Conservation (phyloP, 75 land plant species). For the Pseudotsuga menziesii region DNA sequence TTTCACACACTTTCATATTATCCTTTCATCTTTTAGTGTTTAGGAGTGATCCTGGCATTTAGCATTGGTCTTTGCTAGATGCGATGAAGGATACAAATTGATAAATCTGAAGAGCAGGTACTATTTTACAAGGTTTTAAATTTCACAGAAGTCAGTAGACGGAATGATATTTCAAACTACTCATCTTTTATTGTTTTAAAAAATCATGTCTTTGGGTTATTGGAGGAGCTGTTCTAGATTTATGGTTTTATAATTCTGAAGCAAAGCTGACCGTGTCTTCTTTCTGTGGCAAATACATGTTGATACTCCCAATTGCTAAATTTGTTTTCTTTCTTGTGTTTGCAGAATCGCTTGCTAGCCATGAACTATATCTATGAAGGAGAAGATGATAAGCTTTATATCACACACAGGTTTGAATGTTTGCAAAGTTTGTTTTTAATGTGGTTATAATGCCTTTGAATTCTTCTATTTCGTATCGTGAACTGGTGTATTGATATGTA, state of each 20-base stretch:
- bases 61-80: no score
- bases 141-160: neutral
- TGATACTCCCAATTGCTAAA: neutral
- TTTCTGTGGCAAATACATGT: neutral
- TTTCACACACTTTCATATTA: no score
- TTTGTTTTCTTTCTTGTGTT: neutral
- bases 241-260: neutral
- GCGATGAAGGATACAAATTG: neutral
- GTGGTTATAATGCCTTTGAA: no score
- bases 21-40: no score
- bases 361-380: slow-evolving; percentile 53
- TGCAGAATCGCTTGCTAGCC: slow-evolving; percentile 53
- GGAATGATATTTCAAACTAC: neutral
- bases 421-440: no score
- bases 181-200: neutral
- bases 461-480: no score
- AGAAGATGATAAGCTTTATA: slow-evolving; percentile 42
- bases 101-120: neutral
- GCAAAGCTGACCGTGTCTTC: neutral
- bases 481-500: no score
- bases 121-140: neutral
- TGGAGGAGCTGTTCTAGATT: neutral
- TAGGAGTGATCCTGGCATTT: no score
- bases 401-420: slow-evolving; percentile 34
- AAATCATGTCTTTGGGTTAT: neutral